Conservation (phyloP, 2,329 filamentous ascomycete species). For the Hymenoscyphus albidus region DNA sequence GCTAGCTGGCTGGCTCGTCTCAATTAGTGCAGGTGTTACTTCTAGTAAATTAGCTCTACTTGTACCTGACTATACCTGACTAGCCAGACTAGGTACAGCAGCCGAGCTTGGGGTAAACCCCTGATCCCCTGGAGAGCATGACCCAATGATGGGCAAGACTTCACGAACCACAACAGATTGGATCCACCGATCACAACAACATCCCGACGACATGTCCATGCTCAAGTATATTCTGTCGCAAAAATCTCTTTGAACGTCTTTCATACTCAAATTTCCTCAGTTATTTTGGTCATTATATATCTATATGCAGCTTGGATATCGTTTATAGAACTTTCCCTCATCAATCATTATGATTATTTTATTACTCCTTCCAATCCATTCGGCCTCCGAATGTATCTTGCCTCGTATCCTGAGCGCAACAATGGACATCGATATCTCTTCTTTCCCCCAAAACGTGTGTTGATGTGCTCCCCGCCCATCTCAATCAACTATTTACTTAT, state of each 20-base stretch:
- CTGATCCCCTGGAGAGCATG: too few relatives aligned
- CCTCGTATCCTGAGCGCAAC: not conserved
- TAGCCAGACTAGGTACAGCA: too few relatives aligned
- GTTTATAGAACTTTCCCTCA: not conserved
- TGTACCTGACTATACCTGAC: too few relatives aligned
- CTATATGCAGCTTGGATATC: not conserved
- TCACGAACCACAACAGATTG: not conserved
- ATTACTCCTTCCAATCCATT: not conserved
- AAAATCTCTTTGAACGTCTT: not conserved
- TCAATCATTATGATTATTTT: not conserved
- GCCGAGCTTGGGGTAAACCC: too few relatives aligned
- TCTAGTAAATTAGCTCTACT: not conserved
- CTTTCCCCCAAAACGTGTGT: not conserved
- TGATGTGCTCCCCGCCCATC: not conserved
- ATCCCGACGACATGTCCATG: not conserved
- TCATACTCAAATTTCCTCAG: too few relatives aligned
- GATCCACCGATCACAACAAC: not conserved
- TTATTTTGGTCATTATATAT: too few relatives aligned
- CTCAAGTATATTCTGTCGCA: not conserved
- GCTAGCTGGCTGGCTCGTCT: not conserved
- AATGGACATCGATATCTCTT: not conserved
- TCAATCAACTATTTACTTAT: not conserved
- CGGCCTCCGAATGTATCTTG: not conserved
- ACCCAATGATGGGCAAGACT: too few relatives aligned
- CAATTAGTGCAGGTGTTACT: not conserved